phyloP scores from a whole-genome alignment of 257 asterid species.

The Fraxinus americana region DNA sequence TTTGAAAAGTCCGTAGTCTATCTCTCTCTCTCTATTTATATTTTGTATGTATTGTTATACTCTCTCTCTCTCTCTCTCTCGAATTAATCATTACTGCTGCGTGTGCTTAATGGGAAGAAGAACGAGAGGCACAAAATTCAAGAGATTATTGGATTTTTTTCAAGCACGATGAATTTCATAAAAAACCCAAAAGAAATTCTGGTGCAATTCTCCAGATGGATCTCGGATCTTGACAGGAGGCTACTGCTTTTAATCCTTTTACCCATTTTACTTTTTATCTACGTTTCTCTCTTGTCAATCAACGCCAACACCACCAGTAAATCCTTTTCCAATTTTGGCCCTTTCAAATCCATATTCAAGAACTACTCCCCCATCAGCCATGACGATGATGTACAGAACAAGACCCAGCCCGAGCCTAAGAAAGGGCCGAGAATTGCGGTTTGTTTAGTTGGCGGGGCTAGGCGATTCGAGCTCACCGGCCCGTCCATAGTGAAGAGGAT shows the following conservation, averaged over 20 bases:
- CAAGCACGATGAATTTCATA: slow-evolving; percentile 19
- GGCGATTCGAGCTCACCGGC: slow-evolving; percentile 94
- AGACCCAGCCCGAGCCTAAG: background rate
- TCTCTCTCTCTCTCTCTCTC: background rate
- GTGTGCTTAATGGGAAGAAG: slow-evolving; percentile 23
- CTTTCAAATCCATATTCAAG: slow-evolving; percentile 52
- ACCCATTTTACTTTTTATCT: slow-evolving; percentile 50
- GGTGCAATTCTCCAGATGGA: slow-evolving; percentile 46
- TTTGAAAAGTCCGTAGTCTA: background rate
- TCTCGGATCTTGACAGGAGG: slow-evolving; percentile 64
- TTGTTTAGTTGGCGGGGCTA: slow-evolving; percentile 96
- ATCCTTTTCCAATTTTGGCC: slow-evolving; percentile 38
- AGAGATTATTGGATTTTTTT: background rate
- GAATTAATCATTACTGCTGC: background rate
- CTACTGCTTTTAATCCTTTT: slow-evolving; percentile 49
- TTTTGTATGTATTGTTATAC: background rate
- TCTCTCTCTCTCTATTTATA: background rate
- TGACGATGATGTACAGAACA: background rate
- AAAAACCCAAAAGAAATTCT: slow-evolving; percentile 45
- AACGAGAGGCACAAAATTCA: slow-evolving; percentile 10
- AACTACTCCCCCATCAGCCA: background rate
- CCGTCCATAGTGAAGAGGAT: slow-evolving; percentile 76
- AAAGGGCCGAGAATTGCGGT: slow-evolving; percentile 73
- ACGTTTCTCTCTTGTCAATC: slow-evolving; percentile 44
- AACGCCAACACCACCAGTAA: slow-evolving; percentile 28